Evolutionary conservation across 2,329 filamentous ascomycete genomes (phyloP).

Genomic region (Cadophora luteo-olivacea): DNA sequence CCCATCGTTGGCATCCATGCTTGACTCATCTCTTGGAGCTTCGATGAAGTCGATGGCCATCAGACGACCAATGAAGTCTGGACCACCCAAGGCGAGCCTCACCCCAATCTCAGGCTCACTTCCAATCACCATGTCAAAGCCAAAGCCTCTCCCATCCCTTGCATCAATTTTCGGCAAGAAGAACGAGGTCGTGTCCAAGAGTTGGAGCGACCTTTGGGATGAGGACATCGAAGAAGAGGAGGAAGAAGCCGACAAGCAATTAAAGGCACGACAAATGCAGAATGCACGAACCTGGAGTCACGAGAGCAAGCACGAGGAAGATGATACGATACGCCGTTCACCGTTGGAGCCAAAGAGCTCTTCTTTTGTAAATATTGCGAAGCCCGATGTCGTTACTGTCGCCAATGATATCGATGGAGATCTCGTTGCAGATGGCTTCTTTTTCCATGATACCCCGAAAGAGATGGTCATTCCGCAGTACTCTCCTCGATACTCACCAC

Average conservation of each 20-base stretch:
- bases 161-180: constrained; percentile 80
- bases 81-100: constrained; percentile 57
- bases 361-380: constrained; percentile 55
- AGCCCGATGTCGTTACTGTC: constrained; percentile 48
- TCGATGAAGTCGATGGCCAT: constrained; percentile 80
- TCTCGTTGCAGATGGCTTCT: constrained; percentile 71
- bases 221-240: constrained; percentile 84
- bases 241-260: constrained; percentile 65
- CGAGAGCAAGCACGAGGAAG: constrained; percentile 53
- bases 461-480: constrained; percentile 46
- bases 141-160: constrained; percentile 65
- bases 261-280: constrained; percentile 65
- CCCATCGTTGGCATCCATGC: constrained; percentile 81
- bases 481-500: constrained; percentile 65
- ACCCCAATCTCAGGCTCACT: constrained; percentile 72
- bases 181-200: constrained; percentile 87
- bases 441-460: constrained; percentile 70
- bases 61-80: constrained; percentile 52
- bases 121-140: constrained; percentile 81
- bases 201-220: constrained; percentile 98
- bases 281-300: constrained; percentile 83
- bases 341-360: constrained; percentile 61
- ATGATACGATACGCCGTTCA: constrained; percentile 54
- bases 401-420: constrained; percentile 65
- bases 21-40: constrained; percentile 81